These are phyloP conservation scores for Chondrus crispus DNA, from an alignment of 23 red algal species.

Conservation along the genomic window DNA sequence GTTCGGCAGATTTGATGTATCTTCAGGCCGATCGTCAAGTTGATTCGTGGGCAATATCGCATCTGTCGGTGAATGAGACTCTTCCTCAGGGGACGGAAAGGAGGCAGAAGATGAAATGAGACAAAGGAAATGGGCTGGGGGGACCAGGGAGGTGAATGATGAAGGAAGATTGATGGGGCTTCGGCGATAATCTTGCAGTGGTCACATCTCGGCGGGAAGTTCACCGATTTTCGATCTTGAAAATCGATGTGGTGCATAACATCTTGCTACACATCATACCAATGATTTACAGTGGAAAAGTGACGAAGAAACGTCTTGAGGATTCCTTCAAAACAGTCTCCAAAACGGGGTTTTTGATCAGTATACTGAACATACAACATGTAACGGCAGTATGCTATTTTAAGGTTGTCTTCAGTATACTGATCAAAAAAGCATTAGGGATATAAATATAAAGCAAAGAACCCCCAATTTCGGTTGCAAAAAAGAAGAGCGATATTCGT, in stretches of 20 bases:
- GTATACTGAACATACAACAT: background rate
- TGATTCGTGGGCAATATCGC: background rate
- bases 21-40: background rate
- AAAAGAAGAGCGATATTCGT: no score
- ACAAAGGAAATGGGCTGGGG: background rate
- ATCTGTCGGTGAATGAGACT: background rate
- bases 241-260: no score
- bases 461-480: no score
- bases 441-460: no score
- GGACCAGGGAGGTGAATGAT: background rate
- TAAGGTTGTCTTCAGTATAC: background rate
- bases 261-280: background rate
- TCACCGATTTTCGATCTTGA: no score
- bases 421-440: background rate
- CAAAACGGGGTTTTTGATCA: background rate
- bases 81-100: background rate
- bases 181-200: background rate
- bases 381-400: background rate
- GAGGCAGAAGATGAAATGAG: background rate
- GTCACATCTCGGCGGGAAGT: background rate
- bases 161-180: background rate
- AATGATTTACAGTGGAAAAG: background rate
- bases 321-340: background rate
- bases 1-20: no score
- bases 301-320: background rate